A percentile compares a stretch with the other conserved stretches of the same genome.
Evolutionary conservation across 2,329 filamentous ascomycete species (phyloP).

Genomic region (Pseudogymnoascus sp.): DNA sequence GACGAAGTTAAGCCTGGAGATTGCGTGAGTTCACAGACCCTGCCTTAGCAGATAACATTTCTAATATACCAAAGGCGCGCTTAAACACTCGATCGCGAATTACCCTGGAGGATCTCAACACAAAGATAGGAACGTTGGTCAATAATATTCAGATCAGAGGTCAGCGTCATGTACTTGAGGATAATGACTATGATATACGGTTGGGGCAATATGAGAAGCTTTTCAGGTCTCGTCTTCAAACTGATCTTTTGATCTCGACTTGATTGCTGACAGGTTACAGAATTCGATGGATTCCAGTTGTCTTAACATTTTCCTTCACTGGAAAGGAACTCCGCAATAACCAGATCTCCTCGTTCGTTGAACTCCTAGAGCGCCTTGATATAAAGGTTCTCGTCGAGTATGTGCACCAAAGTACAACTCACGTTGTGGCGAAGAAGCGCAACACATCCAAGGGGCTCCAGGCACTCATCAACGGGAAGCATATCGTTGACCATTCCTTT

Average conservation of each 20-base stretch:
- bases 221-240: constrained; percentile 41
- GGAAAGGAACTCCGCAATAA: constrained; percentile 61
- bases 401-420: constrained; percentile 62
- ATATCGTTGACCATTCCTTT: constrained; percentile 65
- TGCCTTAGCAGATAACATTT: neutral
- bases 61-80: constrained; percentile 16
- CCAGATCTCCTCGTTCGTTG: constrained; percentile 52
- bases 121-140: constrained; percentile 74
- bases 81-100: constrained; percentile 50
- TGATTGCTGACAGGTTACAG: constrained; percentile 33
- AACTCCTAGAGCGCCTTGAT: constrained; percentile 71
- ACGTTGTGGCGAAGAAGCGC: constrained; percentile 80
- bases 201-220: constrained; percentile 62
- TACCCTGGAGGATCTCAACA: constrained; percentile 69
- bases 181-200: constrained; percentile 54
- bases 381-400: constrained; percentile 77
- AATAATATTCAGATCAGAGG: constrained; percentile 65
- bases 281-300: constrained; percentile 69
- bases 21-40: constrained; percentile 45
- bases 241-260: neutral
- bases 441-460: constrained; percentile 85
- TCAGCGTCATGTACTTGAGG: constrained; percentile 46
- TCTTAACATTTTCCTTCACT: constrained; percentile 74
- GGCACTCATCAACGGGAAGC: constrained; percentile 71
- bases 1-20: constrained; percentile 55